phyloP scores from a whole-genome alignment of 2,329 filamentous ascomycete genomes.

The Fusarium sp. region DNA sequence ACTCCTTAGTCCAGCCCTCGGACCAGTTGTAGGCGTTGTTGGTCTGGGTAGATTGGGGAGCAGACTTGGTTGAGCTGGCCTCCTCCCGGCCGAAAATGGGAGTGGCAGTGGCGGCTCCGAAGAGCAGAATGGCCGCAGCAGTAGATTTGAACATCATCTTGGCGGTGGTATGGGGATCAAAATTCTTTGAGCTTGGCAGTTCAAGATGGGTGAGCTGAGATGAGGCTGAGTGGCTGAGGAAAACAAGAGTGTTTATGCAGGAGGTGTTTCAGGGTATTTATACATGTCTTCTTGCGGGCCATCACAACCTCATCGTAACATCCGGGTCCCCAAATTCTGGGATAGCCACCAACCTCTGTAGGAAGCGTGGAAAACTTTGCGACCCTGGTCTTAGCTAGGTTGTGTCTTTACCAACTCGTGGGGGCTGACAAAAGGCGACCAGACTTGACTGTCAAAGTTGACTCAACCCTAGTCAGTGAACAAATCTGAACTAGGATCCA shows the following conservation, averaged over 20 bases:
- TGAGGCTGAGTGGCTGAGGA: slow-evolving; percentile 40
- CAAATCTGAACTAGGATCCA: background rate
- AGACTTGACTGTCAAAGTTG: background rate
- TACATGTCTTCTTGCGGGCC: slow-evolving; percentile 1
- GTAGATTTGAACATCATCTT: slow-evolving; percentile 50
- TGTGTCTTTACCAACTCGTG: slow-evolving; percentile 1
- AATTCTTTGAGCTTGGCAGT: slow-evolving; percentile 17
- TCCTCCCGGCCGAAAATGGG: slow-evolving; percentile 48
- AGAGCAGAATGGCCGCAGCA: slow-evolving; percentile 42
- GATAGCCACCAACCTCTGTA: background rate
- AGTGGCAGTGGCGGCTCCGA: slow-evolving; percentile 48
- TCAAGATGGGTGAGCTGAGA: slow-evolving; percentile 1
- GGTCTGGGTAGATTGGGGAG: slow-evolving; percentile 38
- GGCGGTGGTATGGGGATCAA: background rate
- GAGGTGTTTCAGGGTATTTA: slow-evolving; percentile 37
- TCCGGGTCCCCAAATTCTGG: slow-evolving; percentile 13
- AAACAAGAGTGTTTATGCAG: slow-evolving; percentile 17
- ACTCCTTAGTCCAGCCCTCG: slow-evolving; percentile 52
- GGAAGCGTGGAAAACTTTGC: background rate
- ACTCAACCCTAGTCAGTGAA: background rate
- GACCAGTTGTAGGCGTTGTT: slow-evolving; percentile 51
- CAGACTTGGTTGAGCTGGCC: slow-evolving; percentile 38
- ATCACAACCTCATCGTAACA: background rate
- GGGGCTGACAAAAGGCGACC: slow-evolving; percentile 13
- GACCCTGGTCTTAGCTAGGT: background rate